Evolutionary conservation across 305 asterid species (phyloP), one percentile per base, ranked within the genome.

Genomic region (Withania somnifera): DNA sequence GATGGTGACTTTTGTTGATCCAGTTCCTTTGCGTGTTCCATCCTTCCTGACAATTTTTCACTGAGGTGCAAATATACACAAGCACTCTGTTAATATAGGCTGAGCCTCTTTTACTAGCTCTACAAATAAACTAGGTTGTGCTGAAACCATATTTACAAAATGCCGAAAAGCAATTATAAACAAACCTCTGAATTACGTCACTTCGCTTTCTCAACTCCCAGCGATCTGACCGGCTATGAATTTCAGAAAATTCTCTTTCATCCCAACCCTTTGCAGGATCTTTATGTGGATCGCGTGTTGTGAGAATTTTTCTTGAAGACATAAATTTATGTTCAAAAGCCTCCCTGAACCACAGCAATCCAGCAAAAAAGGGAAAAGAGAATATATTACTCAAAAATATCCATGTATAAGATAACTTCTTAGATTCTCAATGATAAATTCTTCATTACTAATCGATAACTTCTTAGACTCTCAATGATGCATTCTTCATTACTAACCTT

Each of bases 141-240:
- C n/a, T n/a, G n/a, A n/a, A n/a, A n/a, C n/a, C n/a, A n/a, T n/a
- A n/a, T n/a, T n/a, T n/a, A n/a, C 80, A 50, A 50, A 75, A 75
- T 28, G 42, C 38, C 50, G 17, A 56, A 83, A 22, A 26, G 19
- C 56, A 84, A 71, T 47, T 66, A 78, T 66, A 82, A 83, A 84
- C 86, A 83, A 68, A 93, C 95, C 96, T 90, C 85, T 77, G 81
- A 11, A 84, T 75, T 73, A 82, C 85, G 84, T 91, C 90, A 54
- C 57, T 80, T 77, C 82, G 79, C 83, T 85, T 87, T 77, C 84
- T 88, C 20, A 83, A 82, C 84, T 88, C 90, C 45, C 83, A 24
- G 42, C 47, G 85, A 84, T 86, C 91, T 78, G 84, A 75, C 38
- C 20, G 86, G 86, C 79, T 80, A 75, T 50, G 79, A 64, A 81